A percentile compares a stretch with the other conserved stretches of the same genome.
Conservation (phyloP, 148 eudicot genomes). For the Amaranthus cruentus region DNA sequence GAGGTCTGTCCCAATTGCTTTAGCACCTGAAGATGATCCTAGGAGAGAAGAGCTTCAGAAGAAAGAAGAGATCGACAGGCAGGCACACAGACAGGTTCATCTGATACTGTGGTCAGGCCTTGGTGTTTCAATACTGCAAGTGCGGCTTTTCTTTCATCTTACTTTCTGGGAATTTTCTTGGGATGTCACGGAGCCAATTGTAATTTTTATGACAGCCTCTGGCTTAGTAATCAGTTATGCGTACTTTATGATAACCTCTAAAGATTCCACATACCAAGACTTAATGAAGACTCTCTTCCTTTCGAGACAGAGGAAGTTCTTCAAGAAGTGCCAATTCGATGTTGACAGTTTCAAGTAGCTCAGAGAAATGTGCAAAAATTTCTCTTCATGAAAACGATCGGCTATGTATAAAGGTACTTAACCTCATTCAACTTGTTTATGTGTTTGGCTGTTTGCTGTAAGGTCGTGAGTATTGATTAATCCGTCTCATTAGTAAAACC, state of each 20-base stretch:
- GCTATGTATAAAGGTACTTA: slow-evolving; percentile 36
- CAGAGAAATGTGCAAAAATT: slow-evolving; percentile 46
- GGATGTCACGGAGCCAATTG: slow-evolving; percentile 98
- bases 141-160: slow-evolving; percentile 78
- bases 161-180: slow-evolving; percentile 98
- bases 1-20: slow-evolving; percentile 81
- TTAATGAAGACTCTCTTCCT: slow-evolving; percentile 73
- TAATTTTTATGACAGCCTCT: slow-evolving; percentile 68
- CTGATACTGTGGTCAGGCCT: slow-evolving; percentile 78
- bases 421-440: neutral
- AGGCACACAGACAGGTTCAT: slow-evolving; percentile 86
- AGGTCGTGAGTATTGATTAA: neutral
- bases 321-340: slow-evolving; percentile 69
- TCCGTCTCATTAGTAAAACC: neutral
- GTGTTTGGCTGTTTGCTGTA: neutral
- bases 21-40: slow-evolving; percentile 83
- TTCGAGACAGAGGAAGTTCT: slow-evolving; percentile 80
- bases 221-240: slow-evolving; percentile 75
- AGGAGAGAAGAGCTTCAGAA: slow-evolving; percentile 56
- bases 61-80: slow-evolving; percentile 64
- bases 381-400: slow-evolving; percentile 38
- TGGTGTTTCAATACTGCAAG: slow-evolving; percentile 53
- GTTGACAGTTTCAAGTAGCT: slow-evolving; percentile 55
- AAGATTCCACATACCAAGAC: slow-evolving; percentile 82
- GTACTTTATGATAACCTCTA: slow-evolving; percentile 76